Percentiles rank a stretch among this genome's conserved stretches.
phyloP scores from a whole-genome alignment of 192 early-diverging fungal genomes.

The Lobosporangium transversale region DNA sequence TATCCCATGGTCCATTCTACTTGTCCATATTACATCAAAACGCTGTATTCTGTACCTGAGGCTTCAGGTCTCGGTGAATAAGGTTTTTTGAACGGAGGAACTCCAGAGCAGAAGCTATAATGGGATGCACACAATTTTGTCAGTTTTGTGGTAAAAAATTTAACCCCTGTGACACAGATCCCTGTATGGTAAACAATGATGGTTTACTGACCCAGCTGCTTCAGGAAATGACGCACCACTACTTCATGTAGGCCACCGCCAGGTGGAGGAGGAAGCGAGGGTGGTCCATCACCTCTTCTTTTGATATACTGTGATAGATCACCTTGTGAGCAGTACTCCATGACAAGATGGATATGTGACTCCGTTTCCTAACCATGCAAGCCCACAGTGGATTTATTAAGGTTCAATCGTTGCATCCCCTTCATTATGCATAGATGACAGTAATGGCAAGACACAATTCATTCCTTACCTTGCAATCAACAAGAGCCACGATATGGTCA shows the following conservation, averaged over 20 bases:
- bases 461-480: constrained; percentile 81
- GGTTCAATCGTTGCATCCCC: too few relatives aligned
- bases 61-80: constrained; percentile 98
- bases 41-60: constrained; percentile 71
- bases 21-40: too few relatives aligned
- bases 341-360: constrained; percentile 93
- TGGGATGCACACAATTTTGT: background rate
- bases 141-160: background rate
- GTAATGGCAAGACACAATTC: background rate
- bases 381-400: too few relatives aligned
- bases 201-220: constrained; percentile 73
- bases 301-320: constrained; percentile 94
- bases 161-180: background rate
- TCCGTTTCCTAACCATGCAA: constrained; percentile 95
- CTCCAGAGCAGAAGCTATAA: constrained; percentile 80
- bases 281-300: constrained; percentile 59
- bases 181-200: too few relatives aligned
- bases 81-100: constrained; percentile 88
- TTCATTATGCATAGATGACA: background rate
- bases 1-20: background rate
- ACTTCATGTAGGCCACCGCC: constrained; percentile 84
- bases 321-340: constrained; percentile 98
- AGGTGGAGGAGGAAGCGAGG: constrained; percentile 63
- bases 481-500: constrained; percentile 86
- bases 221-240: constrained; percentile 86